Conservation (phyloP, 148 eudicot genomes). For the Persicaria tinctoria region DNA sequence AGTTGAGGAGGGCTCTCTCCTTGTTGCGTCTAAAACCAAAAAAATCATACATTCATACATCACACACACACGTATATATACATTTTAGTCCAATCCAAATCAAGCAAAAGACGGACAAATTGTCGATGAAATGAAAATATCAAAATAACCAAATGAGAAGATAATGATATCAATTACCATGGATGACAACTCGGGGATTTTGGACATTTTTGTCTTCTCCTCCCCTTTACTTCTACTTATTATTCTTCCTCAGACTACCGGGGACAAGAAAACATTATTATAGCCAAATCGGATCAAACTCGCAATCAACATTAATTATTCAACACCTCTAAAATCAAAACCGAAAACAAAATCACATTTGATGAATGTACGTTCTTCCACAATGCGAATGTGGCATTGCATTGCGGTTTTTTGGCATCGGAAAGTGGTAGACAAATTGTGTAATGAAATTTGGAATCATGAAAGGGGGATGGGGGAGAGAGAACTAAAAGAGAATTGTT, state of each 20-base stretch:
- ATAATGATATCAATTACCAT: background rate
- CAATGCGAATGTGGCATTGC: background rate
- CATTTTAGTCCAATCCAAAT: background rate
- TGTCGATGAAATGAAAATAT: background rate
- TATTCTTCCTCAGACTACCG: background rate
- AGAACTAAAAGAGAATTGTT: background rate
- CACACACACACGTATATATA: background rate
- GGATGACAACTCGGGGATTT: constrained; percentile 6
- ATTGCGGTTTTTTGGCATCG: background rate
- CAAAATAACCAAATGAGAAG: background rate
- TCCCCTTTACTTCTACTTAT: background rate
- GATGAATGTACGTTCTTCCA: background rate
- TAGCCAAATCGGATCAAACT: background rate
- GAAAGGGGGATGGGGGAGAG: constrained; percentile 4
- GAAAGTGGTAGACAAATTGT: background rate
- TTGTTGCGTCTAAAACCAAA: constrained; percentile 8
- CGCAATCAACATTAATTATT: background rate
- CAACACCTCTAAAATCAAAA: background rate
- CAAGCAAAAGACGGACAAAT: background rate
- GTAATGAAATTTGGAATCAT: background rate
- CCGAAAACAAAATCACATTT: background rate
- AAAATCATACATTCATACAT: background rate
- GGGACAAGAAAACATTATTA: background rate
- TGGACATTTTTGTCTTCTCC: constrained; percentile 7
- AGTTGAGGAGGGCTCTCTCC: constrained; percentile 10